These are phyloP conservation scores for Vigna unguiculata DNA, from an alignment of 306 rosid species.

Conservation along the genomic window DNA sequence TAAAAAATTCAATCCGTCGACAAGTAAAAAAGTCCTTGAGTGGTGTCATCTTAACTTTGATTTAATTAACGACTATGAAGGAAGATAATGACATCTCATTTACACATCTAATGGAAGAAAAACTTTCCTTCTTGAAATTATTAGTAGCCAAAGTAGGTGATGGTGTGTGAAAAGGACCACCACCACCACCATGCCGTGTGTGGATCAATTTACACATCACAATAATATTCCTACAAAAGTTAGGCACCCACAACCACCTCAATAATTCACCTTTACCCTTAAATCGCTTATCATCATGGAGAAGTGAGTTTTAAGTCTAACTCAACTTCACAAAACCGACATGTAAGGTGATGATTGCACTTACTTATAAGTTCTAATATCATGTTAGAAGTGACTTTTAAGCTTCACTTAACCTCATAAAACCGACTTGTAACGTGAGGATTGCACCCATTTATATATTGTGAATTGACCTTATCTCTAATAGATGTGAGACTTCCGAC, in stretches of 20 bases:
- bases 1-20: too few species aligned
- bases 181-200: constrained; percentile 40
- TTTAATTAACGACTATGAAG: constrained; percentile 19
- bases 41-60: constrained; percentile 11
- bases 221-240: constrained; percentile 29
- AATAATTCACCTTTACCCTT: constrained; percentile 43
- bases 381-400: too few species aligned
- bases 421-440: too few species aligned
- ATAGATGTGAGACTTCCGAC: too few species aligned
- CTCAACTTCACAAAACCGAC: too few species aligned
- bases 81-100: constrained; percentile 39
- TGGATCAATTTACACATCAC: constrained; percentile 29
- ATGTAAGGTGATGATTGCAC: too few species aligned
- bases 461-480: too few species aligned
- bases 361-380: too few species aligned
- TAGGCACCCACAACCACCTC: constrained; percentile 28
- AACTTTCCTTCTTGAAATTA: constrained; percentile 24
- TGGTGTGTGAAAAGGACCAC: constrained; percentile 57
- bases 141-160: constrained; percentile 42
- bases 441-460: too few species aligned
- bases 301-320: too few species aligned
- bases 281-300: too few species aligned
- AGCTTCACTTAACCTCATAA: too few species aligned
- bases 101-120: constrained; percentile 33
- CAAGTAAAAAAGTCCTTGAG: not conserved